Evolutionary conservation across 192 early-diverging fungal genomes (phyloP).

Genomic region (Diversispora epigaea): DNA sequence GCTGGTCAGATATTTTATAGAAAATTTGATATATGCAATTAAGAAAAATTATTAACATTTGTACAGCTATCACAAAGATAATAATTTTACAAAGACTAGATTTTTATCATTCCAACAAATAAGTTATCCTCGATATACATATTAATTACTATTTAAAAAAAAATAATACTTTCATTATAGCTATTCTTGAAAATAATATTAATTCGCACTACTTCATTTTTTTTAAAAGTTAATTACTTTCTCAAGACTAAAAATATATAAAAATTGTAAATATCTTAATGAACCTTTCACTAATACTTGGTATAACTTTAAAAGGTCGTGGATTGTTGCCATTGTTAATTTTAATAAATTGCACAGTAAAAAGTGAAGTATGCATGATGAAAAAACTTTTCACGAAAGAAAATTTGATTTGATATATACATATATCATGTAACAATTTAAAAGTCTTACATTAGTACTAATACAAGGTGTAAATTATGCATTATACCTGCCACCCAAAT

Average conservation of each 20-base stretch:
- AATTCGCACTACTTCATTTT: constrained; percentile 18
- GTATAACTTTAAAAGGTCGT: constrained; percentile 18
- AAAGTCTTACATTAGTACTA: too few species aligned
- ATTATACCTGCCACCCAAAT: too few species aligned
- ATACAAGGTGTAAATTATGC: too few species aligned
- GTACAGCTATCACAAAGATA: background rate
- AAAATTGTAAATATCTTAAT: constrained; percentile 29
- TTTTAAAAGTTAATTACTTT: constrained; percentile 25
- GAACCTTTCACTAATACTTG: constrained; percentile 22
- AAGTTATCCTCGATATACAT: constrained; percentile 21
- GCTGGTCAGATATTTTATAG: constrained; percentile 23
- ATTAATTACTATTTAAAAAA: constrained; percentile 25
- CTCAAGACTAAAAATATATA: constrained; percentile 31
- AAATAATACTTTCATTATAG: constrained; percentile 25
- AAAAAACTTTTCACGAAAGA: too few species aligned
- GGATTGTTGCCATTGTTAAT: too few species aligned
- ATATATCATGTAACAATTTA: too few species aligned
- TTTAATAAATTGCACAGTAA: too few species aligned
- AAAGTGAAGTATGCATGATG: too few species aligned
- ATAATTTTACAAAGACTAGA: constrained; percentile 18
- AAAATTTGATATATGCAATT: constrained; percentile 14
- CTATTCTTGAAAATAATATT: constrained; percentile 25
- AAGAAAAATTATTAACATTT: constrained; percentile 15
- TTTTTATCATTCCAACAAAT: constrained; percentile 18
- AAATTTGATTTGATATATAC: too few species aligned